Evolutionary conservation across 768 basidiomycete genomes (phyloP).

Genomic region (Ephemerocybe angulata): DNA sequence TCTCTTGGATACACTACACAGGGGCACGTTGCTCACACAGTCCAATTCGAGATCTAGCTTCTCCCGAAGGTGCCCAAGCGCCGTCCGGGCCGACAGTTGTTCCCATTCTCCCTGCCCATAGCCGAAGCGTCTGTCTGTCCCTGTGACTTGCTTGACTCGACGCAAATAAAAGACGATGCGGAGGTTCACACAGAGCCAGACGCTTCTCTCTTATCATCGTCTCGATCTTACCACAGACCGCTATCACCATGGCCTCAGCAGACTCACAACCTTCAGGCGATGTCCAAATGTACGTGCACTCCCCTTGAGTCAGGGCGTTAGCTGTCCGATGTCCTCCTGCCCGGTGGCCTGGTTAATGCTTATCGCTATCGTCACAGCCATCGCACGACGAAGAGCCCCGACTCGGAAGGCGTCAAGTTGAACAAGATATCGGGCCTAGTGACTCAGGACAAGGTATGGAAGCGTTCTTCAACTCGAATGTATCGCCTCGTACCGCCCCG

Average conservation of each 20-base stretch:
- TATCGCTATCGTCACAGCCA: constrained; percentile 39
- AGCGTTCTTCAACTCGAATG: not conserved
- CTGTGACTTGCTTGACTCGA: constrained; percentile 8
- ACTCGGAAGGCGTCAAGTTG: constrained; percentile 35
- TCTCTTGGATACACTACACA: not conserved
- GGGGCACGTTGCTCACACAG: too few species aligned
- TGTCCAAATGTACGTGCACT: constrained; percentile 58
- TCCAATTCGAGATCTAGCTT: too few species aligned
- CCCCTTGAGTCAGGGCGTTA: too few species aligned
- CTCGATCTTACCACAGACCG: not conserved
- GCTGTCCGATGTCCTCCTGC: too few species aligned
- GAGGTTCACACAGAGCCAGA: not conserved
- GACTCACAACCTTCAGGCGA: constrained; percentile 25
- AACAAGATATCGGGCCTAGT: constrained; percentile 74
- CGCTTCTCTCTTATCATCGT: not conserved
- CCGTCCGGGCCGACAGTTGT: not conserved
- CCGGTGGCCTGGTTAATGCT: too few species aligned
- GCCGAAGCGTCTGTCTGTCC: constrained; percentile 3
- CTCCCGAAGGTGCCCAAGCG: not conserved
- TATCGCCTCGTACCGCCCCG: not conserved
- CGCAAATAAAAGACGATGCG: constrained; percentile 1
- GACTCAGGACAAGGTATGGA: constrained; percentile 82
- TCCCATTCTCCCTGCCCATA: too few species aligned
- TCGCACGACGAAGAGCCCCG: constrained; percentile 19
- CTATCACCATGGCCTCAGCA: constrained; percentile 38